A percentile compares a stretch with the other conserved stretches of the same genome.
phyloP scores from a whole-genome alignment of 139 green algal genomes.

The Closterium sp. region DNA sequence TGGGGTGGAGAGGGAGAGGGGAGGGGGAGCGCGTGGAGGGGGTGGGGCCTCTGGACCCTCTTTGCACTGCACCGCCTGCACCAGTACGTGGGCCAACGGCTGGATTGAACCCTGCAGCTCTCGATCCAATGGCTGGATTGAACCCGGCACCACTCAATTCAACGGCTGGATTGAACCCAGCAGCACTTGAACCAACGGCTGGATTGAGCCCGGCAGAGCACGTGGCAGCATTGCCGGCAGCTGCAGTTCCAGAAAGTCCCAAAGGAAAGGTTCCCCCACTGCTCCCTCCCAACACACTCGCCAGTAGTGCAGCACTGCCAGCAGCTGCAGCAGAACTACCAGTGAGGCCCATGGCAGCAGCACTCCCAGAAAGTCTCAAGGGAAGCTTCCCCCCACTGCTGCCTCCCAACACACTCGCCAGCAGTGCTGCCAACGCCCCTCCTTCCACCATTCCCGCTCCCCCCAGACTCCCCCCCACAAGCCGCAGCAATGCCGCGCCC shows the following conservation, averaged over 20 bases:
- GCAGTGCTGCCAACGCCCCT: background rate
- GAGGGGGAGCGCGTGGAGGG: background rate
- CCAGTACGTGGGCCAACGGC: background rate
- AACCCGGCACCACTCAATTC: background rate
- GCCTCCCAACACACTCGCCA: background rate
- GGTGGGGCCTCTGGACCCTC: background rate
- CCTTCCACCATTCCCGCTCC: background rate
- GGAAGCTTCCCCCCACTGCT: background rate
- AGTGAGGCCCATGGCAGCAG: background rate
- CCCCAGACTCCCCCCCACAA: background rate
- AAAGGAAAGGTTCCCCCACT: no score
- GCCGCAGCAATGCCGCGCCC: background rate
- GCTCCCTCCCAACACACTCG: no score
- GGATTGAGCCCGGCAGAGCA: background rate
- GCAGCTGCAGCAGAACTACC: background rate
- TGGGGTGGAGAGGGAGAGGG: background rate
- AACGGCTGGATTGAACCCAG: no score
- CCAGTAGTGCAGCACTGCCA: no score
- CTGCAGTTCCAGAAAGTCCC: no score
- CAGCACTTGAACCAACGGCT: background rate
- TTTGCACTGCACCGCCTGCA: background rate
- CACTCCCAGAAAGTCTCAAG: background rate
- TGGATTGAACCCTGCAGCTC: no score
- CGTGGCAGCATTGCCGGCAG: background rate
- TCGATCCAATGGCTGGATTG: background rate